These are phyloP conservation scores for Nemania sp. DNA, from an alignment of 2,329 filamentous ascomycete species.

Conservation along the genomic window DNA sequence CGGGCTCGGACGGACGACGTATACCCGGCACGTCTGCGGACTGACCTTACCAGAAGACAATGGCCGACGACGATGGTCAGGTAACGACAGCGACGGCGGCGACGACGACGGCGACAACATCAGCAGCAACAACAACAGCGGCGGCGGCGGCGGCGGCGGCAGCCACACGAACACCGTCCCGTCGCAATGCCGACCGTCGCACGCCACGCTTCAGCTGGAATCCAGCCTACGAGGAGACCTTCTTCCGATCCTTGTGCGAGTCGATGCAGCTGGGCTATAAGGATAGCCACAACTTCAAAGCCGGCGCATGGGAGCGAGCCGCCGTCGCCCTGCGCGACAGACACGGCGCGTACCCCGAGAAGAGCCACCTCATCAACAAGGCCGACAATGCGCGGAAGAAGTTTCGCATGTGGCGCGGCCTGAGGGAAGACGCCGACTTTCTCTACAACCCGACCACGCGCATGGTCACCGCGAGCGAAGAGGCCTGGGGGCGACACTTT, in stretches of 20 bases:
- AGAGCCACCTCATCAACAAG: slow-evolving; percentile 66
- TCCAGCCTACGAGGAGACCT: slow-evolving; percentile 61
- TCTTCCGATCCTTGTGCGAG: slow-evolving; percentile 64
- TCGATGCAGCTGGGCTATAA: slow-evolving; percentile 60
- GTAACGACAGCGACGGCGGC: slow-evolving; percentile 25
- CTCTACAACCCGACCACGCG: slow-evolving; percentile 55
- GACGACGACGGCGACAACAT: slow-evolving; percentile 13
- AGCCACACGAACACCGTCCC: slow-evolving; percentile 31
- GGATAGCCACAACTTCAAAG: slow-evolving; percentile 65
- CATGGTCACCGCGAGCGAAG: slow-evolving; percentile 60
- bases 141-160: slow-evolving; percentile 24
- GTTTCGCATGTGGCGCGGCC: slow-evolving; percentile 63
- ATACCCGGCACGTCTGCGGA: neutral
- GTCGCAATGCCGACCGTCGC: slow-evolving; percentile 40
- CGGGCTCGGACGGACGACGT: too few species aligned
- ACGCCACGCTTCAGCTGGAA: slow-evolving; percentile 65
- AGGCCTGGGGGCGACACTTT: slow-evolving; percentile 61
- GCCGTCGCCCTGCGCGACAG: slow-evolving; percentile 57
- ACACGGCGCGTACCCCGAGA: slow-evolving; percentile 62
- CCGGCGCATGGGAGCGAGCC: slow-evolving; percentile 64
- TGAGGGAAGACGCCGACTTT: slow-evolving; percentile 62
- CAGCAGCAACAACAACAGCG: slow-evolving; percentile 11
- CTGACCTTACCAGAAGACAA: slow-evolving; percentile 19
- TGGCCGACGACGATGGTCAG: slow-evolving; percentile 40
- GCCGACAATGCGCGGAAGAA: slow-evolving; percentile 66